Conservation (phyloP, 2,329 filamentous ascomycete species). For the Claviceps sp. region DNA sequence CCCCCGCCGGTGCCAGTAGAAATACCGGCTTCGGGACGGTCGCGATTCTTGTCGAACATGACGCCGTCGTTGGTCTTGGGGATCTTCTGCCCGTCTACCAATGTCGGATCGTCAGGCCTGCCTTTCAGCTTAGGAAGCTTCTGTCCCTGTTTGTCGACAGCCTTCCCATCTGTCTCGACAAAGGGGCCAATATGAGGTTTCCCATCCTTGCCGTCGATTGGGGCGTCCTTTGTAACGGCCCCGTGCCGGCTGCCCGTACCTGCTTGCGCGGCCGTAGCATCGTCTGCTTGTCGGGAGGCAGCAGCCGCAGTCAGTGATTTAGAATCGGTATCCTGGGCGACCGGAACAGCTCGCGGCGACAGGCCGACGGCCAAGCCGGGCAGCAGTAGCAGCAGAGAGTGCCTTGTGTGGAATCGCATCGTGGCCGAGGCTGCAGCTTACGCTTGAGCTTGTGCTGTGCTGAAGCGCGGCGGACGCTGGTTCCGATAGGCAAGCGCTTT, state of each 20-base stretch:
- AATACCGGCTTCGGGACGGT: constrained; percentile 64
- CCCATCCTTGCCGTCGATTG: constrained; percentile 84
- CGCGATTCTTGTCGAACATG: constrained; percentile 77
- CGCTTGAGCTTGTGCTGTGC: too few species aligned
- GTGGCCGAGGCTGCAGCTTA: constrained; percentile 12
- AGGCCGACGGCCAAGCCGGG: constrained; percentile 38
- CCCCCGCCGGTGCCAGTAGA: constrained; percentile 77
- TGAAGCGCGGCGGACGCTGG: too few species aligned
- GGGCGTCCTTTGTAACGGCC: constrained; percentile 56
- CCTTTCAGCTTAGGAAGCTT: constrained; percentile 33
- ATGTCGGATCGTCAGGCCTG: constrained; percentile 35
- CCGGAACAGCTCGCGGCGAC: constrained; percentile 16
- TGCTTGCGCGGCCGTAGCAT: constrained; percentile 13
- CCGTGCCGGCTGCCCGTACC: constrained; percentile 20
- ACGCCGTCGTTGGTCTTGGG: constrained; percentile 62
- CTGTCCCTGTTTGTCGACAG: constrained; percentile 21
- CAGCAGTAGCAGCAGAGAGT: constrained; percentile 46
- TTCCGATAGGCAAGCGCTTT: too few species aligned
- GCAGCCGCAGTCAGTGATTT: constrained; percentile 10
- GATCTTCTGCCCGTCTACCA: constrained; percentile 47
- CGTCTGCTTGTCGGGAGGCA: constrained; percentile 14
- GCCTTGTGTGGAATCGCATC: constrained; percentile 47
- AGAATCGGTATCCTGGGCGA: constrained; percentile 9
- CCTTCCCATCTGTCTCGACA: constrained; percentile 39
- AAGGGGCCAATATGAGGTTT: constrained; percentile 83